phyloP scores from a whole-genome alignment of 352 stramenopile species.

The Phytophthora agathidicida region DNA sequence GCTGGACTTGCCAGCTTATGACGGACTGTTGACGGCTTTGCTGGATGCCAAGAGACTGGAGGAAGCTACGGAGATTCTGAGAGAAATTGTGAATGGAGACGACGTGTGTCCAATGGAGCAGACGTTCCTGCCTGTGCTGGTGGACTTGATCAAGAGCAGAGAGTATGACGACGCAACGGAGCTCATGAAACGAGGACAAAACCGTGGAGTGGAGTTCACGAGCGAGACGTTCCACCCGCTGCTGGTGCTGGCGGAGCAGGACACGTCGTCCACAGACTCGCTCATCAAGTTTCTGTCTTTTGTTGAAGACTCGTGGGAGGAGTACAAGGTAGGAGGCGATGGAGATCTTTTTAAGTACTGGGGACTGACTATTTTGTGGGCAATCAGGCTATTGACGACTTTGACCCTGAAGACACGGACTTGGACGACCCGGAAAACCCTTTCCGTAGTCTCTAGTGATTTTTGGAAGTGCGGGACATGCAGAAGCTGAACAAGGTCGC shows the following conservation, averaged over 20 bases:
- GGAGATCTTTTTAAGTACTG: not conserved
- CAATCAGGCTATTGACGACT: conserved; percentile 39
- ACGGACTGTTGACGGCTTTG: conserved; percentile 52
- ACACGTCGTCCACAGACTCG: conserved; percentile 56
- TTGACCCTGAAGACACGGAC: conserved; percentile 29
- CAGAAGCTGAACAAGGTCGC: conserved; percentile 10
- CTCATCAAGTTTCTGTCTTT: conserved; percentile 65
- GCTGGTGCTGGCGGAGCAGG: conserved; percentile 49
- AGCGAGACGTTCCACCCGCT: conserved; percentile 63
- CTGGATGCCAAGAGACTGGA: conserved; percentile 50
- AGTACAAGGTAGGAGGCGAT: conserved; percentile 52
- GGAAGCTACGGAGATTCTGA: conserved; percentile 57
- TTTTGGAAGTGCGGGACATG: conserved; percentile 7
- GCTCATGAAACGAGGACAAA: conserved; percentile 46
- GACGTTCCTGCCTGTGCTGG: conserved; percentile 53
- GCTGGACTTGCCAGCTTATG: conserved; percentile 65
- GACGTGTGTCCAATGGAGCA: conserved; percentile 54
- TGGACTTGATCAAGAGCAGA: conserved; percentile 41
- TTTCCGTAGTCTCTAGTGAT: conserved; percentile 22
- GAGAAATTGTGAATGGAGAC: conserved; percentile 47
- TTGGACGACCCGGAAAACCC: conserved; percentile 32
- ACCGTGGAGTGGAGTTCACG: conserved; percentile 58
- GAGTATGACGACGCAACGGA: conserved; percentile 54
- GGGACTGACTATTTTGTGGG: not conserved
- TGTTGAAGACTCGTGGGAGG: conserved; percentile 69